These are phyloP conservation scores for Spirogloea muscicola DNA, from an alignment of 139 green algal genomes.

Conservation along the genomic window DNA sequence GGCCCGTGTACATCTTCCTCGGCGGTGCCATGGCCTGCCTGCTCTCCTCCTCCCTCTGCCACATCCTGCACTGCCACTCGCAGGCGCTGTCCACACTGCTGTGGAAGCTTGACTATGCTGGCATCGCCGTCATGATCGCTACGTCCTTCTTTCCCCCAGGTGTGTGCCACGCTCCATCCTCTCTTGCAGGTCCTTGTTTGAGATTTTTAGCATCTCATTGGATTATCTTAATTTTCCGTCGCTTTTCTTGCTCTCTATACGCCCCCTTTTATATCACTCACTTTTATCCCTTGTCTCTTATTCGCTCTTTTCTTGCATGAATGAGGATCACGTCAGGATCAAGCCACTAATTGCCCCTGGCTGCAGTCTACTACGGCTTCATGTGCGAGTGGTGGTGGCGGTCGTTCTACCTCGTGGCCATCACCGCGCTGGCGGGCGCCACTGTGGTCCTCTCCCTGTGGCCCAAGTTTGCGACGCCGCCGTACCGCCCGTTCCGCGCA, in stretches of 20 bases:
- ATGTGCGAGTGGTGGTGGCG: constrained; percentile 68
- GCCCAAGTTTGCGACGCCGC: constrained; percentile 57
- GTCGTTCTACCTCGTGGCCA: constrained; percentile 73
- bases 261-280: no score
- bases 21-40: constrained; percentile 81
- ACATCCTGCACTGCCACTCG: constrained; percentile 83
- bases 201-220: no score
- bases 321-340: no score
- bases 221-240: no score
- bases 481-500: constrained; percentile 62
- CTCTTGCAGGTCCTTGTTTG: no score
- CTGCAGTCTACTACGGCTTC: constrained; percentile 84
- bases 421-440: constrained; percentile 25
- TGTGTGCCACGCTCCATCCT: no score
- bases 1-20: constrained; percentile 74
- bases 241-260: no score
- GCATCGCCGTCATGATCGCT: constrained; percentile 87
- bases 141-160: constrained; percentile 80
- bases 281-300: no score
- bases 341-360: no score
- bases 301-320: no score
- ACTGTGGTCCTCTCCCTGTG: constrained; percentile 58
- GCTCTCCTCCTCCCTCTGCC: constrained; percentile 68
- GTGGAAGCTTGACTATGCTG: constrained; percentile 76
- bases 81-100: background rate